Conservation (phyloP, 129 eudicot species). For the Oenanthe sinensis region DNA sequence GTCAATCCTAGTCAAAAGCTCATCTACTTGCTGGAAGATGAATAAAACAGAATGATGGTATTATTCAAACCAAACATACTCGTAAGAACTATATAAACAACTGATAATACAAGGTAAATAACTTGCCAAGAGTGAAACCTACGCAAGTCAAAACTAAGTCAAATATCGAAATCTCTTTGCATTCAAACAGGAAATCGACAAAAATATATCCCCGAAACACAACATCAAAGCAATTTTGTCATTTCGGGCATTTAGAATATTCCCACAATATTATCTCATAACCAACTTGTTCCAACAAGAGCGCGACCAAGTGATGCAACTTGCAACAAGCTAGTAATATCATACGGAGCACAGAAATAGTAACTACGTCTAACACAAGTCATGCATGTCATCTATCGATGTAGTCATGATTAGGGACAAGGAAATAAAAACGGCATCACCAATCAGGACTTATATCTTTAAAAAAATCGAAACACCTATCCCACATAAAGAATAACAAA, state of each 20-base stretch:
- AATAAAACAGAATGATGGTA: neutral
- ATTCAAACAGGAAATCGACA: neutral
- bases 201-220: neutral
- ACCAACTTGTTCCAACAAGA: neutral
- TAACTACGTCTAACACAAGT: neutral
- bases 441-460: neutral
- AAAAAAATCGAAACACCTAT: neutral
- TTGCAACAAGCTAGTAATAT: neutral
- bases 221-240: neutral
- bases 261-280: neutral
- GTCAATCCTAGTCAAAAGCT: conserved; percentile 48
- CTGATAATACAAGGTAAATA: neutral
- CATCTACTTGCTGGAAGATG: conserved; percentile 46
- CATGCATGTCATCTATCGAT: neutral
- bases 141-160: neutral
- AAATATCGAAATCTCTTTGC: neutral
- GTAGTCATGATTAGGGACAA: no score
- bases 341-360: neutral
- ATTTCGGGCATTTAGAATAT: neutral
- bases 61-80: neutral
- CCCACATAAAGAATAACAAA: neutral
- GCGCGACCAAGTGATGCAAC: neutral
- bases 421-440: no score
- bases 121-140: neutral
- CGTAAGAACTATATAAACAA: neutral